Evolutionary conservation across 2,329 filamentous ascomycete genomes (phyloP), one percentile per base, ranked within the genome.

Genomic region (Sordariomycetes sp.): DNA sequence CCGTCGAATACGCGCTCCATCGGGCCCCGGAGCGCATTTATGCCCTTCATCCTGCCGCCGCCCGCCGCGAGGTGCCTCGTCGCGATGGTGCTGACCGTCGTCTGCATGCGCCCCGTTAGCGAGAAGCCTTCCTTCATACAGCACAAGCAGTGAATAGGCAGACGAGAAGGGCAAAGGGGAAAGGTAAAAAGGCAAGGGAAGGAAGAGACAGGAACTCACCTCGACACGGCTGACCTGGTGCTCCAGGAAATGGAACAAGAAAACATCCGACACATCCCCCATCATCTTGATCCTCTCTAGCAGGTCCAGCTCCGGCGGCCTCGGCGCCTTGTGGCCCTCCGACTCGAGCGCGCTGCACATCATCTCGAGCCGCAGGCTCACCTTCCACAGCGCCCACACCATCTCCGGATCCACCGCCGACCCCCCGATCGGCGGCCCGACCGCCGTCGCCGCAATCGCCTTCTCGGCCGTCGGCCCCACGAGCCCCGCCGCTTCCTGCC

Each of bases 211-310:
- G 53, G 56, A 36, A 72, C 85, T 72, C 76, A 95, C 90, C 84
- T 99, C 94, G 68, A 99, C 95, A 65, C 94, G 84, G 68, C 88
- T 91, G 63, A 99, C 87, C 77, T 96, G 90, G 68, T 97, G 91
- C 68, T 95, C 91, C 69, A 97, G 80, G 65, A 99, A 90, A 65
- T 89, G 90, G 58, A 95, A 73, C 70, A 97, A 74, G 70, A 95
- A 92, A 56, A 82, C 78, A 75, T 97, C 94, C 32, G 91, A 90
- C 57, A 96, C 82, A 67, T 96, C 90, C 12, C 88, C 89, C 50
- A 85, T 72, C 57, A 76, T 68, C 67, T 76, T 80, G 67, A 83
- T 77, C 55, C 77, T 74, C 61, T 96, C 90, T 62, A 96, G 74
- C 58, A 97, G 73, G 62, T 89, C 87, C 39, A 87, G 89, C 72